Evolutionary conservation across 352 stramenopile genomes (phyloP).

Genomic region (Pythium oligandrum): DNA sequence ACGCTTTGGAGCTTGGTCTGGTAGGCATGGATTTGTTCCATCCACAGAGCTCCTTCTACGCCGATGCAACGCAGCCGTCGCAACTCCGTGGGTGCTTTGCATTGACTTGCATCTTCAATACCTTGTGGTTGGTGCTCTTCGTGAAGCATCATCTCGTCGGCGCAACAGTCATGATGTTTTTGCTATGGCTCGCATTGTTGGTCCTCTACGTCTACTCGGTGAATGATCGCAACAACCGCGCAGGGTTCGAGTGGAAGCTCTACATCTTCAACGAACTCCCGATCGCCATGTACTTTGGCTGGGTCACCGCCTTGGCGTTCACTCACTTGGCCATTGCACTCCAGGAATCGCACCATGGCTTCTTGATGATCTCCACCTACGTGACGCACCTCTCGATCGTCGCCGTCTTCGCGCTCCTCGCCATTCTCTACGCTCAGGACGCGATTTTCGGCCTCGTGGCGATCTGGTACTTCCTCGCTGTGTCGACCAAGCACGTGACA

Average conservation of each 20-base stretch:
- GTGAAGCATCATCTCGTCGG: conserved; percentile 47
- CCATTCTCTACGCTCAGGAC: conserved; percentile 59
- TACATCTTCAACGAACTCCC: conserved; percentile 75
- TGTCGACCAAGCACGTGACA: conserved; percentile 49
- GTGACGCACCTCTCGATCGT: conserved; percentile 56
- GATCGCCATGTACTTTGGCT: conserved; percentile 75
- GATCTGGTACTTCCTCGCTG: conserved; percentile 68
- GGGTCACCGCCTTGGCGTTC: conserved; percentile 66
- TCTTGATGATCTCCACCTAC: conserved; percentile 53
- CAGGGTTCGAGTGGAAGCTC: conserved; percentile 50
- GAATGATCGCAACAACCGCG: conserved; percentile 55
- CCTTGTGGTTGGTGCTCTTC: conserved; percentile 58
- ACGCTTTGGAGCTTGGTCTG: conserved; percentile 55
- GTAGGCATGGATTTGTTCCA: conserved; percentile 62
- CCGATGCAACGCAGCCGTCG: conserved; percentile 54
- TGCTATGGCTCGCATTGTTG: conserved; percentile 67
- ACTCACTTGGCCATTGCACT: conserved; percentile 64
- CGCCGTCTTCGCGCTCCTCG: conserved; percentile 54
- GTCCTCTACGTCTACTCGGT: conserved; percentile 79
- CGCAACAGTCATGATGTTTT: conserved; percentile 54
- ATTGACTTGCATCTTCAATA: conserved; percentile 60
- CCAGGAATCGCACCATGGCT: conserved; percentile 46
- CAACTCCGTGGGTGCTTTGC: conserved; percentile 66
- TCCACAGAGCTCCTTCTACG: conserved; percentile 63
- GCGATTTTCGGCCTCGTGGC: conserved; percentile 48